Evolutionary conservation across 2,329 filamentous ascomycete species (phyloP).

Genomic region (Apiospora sp.): DNA sequence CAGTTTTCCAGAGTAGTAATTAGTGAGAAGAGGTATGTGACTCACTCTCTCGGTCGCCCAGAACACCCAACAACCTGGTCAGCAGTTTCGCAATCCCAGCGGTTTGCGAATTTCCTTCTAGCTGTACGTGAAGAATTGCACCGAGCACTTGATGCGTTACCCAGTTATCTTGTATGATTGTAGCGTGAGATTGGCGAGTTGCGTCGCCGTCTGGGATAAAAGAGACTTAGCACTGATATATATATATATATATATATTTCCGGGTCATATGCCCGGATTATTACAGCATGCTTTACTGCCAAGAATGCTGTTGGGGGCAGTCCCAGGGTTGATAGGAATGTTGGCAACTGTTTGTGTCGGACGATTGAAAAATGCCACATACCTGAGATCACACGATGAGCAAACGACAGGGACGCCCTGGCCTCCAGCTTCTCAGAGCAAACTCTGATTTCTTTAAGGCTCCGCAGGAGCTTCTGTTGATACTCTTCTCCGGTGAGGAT

Average conservation of each 20-base stretch:
- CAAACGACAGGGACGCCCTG: background rate
- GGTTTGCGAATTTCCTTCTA: background rate
- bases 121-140: background rate
- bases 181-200: constrained; percentile 14
- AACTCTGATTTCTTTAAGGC: background rate
- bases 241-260: too few species aligned
- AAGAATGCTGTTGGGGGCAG: background rate
- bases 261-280: too few species aligned
- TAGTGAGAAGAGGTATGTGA: too few species aligned
- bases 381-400: background rate
- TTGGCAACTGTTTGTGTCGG: background rate
- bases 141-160: constrained; percentile 22
- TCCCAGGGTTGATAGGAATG: background rate
- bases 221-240: background rate
- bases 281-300: too few species aligned
- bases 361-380: background rate
- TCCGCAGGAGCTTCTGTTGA: background rate
- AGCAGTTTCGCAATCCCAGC: background rate
- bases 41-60: background rate
- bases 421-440: background rate
- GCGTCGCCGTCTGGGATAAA: background rate
- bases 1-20: too few species aligned
- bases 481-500: background rate
- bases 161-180: constrained; percentile 26
- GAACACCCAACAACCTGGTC: background rate